Evolutionary conservation across 257 asterid genomes (phyloP), one percentile per base, ranked within the genome.

Genomic region (Fraxinus anomala): DNA sequence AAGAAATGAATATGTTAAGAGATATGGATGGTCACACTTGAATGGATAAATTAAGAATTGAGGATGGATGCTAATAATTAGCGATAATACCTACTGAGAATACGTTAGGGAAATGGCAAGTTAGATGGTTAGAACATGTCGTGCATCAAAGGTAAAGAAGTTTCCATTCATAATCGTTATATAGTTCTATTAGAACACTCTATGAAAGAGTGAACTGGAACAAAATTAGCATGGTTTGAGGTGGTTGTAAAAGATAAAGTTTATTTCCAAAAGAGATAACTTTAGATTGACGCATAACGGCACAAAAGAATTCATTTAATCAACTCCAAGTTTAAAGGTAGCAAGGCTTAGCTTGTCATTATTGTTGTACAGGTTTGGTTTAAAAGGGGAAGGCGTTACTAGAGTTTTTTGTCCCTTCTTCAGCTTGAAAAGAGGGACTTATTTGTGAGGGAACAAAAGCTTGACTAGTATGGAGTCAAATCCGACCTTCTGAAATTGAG

Each of bases 1-100:
- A 56, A 56, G 66, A 47, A 56, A 56, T 56, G 28, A 56, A 56
- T 9, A 56, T 21, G 66, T 56, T n/a, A 56, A 17, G n/a, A 56
- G 66, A 51, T 19, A 51, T n/a, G 26, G 66, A 56, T 56, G 66
- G 66, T 21, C 66, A 56, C 26, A 56, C 3, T 21, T 4, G 66
- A n/a, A 56, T n/a, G 66, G 26, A 56, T n/a, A 56, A 56, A 56
- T 56, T n/a, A 56, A 56, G 66, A 56, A 56, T 17, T 56, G 66
- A 6, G 56, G 28, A 56, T 56, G 66, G 66, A 56, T n/a, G 66
- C 26, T 21, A 54, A 54, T 54, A 54, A 54, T 2, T 54, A n/a
- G 11, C 12, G 1, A 8, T 16, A 54, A n/a, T 54, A 56, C 11
- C 3, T 56, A n/a, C 1, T 6, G 66, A 56, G 66, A 56, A 19